phyloP scores from a whole-genome alignment of 495 filamentous ascomycete species.

The Parathielavia hyrcaniae region DNA sequence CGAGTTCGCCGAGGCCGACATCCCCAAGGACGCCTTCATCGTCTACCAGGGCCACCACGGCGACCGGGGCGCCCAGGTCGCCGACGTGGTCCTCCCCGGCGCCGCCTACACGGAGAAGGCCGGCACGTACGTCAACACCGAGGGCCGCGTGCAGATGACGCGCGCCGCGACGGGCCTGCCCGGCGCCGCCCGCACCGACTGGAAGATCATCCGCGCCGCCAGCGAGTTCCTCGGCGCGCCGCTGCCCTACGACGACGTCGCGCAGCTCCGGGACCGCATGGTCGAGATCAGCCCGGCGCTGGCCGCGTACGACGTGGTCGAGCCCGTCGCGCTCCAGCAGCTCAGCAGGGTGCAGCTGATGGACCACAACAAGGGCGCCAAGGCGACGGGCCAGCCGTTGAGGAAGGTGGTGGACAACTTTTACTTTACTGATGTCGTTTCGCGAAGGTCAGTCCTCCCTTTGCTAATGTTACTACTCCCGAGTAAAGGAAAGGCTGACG shows the following conservation, averaged over 20 bases:
- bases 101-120: conserved; percentile 95
- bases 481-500: too few species aligned
- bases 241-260: conserved; percentile 88
- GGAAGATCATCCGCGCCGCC: conserved; percentile 92
- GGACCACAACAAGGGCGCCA: conserved; percentile 86
- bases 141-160: conserved; percentile 89
- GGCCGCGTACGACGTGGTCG: conserved; percentile 82
- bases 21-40: conserved; percentile 91
- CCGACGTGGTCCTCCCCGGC: conserved; percentile 88
- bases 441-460: conserved; percentile 74
- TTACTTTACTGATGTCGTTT: conserved; percentile 95
- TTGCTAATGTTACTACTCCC: too few species aligned
- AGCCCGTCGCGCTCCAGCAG: conserved; percentile 61
- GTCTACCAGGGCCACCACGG: conserved; percentile 98
- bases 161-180: conserved; percentile 77
- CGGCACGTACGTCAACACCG: conserved; percentile 96
- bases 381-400: conserved; percentile 59
- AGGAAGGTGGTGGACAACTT: conserved; percentile 87
- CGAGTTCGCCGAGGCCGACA: conserved; percentile 69
- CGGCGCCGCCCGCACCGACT: conserved; percentile 88
- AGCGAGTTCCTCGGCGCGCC: conserved; percentile 85
- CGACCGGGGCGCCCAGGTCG: conserved; percentile 84
- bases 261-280: conserved; percentile 83
- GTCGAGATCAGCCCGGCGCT: conserved; percentile 86
- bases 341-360: conserved; percentile 87